Conservation (phyloP, 73 alveolate species). For the Tetrahymena malaccensis region DNA sequence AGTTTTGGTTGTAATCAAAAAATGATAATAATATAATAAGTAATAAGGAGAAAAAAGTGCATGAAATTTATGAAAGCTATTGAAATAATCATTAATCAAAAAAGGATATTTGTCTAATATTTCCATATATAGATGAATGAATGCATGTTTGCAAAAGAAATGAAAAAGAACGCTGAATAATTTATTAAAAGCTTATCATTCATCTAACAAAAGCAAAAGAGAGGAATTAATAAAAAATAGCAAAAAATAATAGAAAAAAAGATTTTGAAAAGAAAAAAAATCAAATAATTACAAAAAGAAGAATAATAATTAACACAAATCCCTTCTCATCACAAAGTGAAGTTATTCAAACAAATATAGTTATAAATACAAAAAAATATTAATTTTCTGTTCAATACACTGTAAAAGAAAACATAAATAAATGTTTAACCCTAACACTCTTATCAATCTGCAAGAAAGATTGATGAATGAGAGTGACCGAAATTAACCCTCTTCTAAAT, state of each 20-base stretch:
- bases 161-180: not conserved
- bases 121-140: not conserved
- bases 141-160: not conserved
- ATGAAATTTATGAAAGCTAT: not conserved
- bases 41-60: not conserved
- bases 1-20: not conserved
- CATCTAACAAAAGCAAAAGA: not conserved
- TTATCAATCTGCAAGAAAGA: not conserved
- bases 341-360: not conserved
- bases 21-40: not conserved
- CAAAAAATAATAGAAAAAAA: not conserved
- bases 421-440: not conserved
- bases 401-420: not conserved
- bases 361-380: not conserved
- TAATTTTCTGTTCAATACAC: not conserved
- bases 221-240: not conserved
- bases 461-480: not conserved
- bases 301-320: not conserved
- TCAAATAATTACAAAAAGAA: not conserved
- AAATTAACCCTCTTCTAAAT: not conserved
- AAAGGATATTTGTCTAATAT: not conserved
- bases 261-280: not conserved
- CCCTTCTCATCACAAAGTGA: not conserved
- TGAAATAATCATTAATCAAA: not conserved
- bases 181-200: not conserved